A percentile compares a stretch with the other conserved stretches of the same genome.
These are phyloP conservation scores for Suhomyces sp. DNA, from an alignment of 805 yeast species.

Conservation along the genomic window DNA sequence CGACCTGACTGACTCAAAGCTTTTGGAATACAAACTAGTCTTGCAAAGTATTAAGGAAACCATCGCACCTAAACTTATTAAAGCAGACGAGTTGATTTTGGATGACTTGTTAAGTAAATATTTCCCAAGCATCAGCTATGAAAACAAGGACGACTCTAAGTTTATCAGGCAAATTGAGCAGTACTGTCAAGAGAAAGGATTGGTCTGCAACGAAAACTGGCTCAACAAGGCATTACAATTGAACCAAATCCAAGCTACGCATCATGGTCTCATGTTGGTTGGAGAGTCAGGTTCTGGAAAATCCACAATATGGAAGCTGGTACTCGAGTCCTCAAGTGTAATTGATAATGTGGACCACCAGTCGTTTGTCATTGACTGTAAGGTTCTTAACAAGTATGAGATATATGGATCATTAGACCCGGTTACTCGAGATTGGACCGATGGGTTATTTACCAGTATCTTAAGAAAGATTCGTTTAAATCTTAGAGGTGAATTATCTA, in stretches of 20 bases:
- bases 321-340: slow-evolving; percentile 40
- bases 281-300: slow-evolving; percentile 81
- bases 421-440: slow-evolving; percentile 87
- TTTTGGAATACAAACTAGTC: slow-evolving; percentile 33
- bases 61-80: slow-evolving; percentile 63
- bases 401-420: slow-evolving; percentile 71
- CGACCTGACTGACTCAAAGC: slow-evolving; percentile 2
- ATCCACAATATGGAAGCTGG: slow-evolving; percentile 48
- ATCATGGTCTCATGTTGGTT: slow-evolving; percentile 78
- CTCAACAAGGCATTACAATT: slow-evolving; percentile 58
- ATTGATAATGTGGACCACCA: slow-evolving; percentile 36
- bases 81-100: slow-evolving; percentile 48
- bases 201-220: slow-evolving; percentile 41
- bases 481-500: slow-evolving; percentile 54
- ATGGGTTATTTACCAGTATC: slow-evolving; percentile 74
- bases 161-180: slow-evolving; percentile 23
- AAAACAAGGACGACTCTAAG: slow-evolving; percentile 17
- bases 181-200: slow-evolving; percentile 30
- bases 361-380: slow-evolving; percentile 62
- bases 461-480: slow-evolving; percentile 57
- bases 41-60: slow-evolving; percentile 56
- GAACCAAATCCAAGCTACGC: slow-evolving; percentile 54
- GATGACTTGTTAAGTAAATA: slow-evolving; percentile 13
- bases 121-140: slow-evolving; percentile 24
- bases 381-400: slow-evolving; percentile 61